A percentile compares a stretch with the other conserved stretches of the same genome.
Evolutionary conservation across 306 rosid genomes (phyloP).

Genomic region (Cicer judaicum): DNA sequence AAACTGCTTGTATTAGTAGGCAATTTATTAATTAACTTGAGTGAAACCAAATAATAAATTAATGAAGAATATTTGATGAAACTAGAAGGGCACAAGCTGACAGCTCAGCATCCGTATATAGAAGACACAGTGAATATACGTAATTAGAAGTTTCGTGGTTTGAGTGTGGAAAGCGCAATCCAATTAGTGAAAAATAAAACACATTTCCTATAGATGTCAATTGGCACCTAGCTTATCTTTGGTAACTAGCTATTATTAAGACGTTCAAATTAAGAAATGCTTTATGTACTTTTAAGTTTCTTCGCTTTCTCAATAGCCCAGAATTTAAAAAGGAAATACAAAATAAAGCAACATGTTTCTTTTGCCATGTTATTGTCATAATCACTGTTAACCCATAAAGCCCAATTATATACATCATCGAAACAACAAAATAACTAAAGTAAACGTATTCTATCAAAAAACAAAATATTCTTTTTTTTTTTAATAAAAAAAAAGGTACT

Average conservation of each 20-base stretch:
- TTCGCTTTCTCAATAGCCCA: constrained; percentile 44
- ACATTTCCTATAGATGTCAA: constrained; percentile 47
- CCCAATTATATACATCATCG: constrained; percentile 5
- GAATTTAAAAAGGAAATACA: constrained; percentile 13
- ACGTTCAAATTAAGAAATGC: constrained; percentile 62
- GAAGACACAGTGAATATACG: constrained; percentile 31
- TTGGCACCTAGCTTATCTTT: constrained; percentile 47
- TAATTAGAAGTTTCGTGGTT: constrained; percentile 41
- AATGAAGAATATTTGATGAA: constrained; percentile 22
- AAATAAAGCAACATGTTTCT: constrained; percentile 46
- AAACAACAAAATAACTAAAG: neutral
- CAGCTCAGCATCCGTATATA: constrained; percentile 30
- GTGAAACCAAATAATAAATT: constrained; percentile 8
- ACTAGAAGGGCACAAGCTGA: constrained; percentile 38
- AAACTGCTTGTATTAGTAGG: too few relatives aligned
- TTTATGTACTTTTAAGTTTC: constrained; percentile 54
- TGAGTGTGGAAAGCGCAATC: constrained; percentile 48
- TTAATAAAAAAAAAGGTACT: too few relatives aligned
- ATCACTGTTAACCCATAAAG: constrained; percentile 43
- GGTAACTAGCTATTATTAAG: constrained; percentile 57
- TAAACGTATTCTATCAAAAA: neutral
- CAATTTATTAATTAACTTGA: constrained; percentile 26
- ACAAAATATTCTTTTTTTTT: too few relatives aligned
- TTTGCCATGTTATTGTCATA: constrained; percentile 46
- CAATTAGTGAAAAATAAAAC: constrained; percentile 47